Conservation (phyloP, 441 rosid genomes). For the Erodium moschatum region DNA sequence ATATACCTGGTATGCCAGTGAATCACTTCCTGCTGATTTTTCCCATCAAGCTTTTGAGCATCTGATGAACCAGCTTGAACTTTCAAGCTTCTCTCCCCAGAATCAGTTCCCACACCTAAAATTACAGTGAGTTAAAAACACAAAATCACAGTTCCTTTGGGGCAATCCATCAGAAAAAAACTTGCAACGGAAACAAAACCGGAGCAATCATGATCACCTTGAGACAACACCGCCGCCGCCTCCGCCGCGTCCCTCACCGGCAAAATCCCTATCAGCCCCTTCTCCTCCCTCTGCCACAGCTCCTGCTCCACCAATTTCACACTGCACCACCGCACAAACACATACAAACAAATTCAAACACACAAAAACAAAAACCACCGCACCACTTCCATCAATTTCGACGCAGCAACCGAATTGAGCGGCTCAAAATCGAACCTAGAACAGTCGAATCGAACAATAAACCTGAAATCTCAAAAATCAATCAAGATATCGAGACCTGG, state of each 20-base stretch:
- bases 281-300: conserved; percentile 96
- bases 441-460: too few species aligned
- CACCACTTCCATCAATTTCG: not conserved
- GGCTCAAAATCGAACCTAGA: too few species aligned
- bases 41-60: conserved; percentile 62
- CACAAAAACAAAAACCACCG: not conserved
- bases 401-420: not conserved
- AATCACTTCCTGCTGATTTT: conserved; percentile 62
- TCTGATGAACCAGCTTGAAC: conserved; percentile 48
- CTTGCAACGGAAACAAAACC: not conserved
- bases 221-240: conserved; percentile 40
- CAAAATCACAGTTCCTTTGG: not conserved
- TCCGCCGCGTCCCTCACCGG: conserved; percentile 86
- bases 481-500: conserved; percentile 41
- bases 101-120: conserved; percentile 58
- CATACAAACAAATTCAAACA: not conserved
- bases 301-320: conserved; percentile 98
- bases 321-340: conserved; percentile 30
- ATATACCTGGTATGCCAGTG: conserved; percentile 77
- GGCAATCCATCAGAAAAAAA: not conserved
- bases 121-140: not conserved
- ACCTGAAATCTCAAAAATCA: too few species aligned
- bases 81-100: conserved; percentile 49
- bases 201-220: conserved; percentile 30
- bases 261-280: conserved; percentile 80